Evolutionary conservation across 305 asterid species (phyloP).

Genomic region (Fraxinus baroniana): DNA sequence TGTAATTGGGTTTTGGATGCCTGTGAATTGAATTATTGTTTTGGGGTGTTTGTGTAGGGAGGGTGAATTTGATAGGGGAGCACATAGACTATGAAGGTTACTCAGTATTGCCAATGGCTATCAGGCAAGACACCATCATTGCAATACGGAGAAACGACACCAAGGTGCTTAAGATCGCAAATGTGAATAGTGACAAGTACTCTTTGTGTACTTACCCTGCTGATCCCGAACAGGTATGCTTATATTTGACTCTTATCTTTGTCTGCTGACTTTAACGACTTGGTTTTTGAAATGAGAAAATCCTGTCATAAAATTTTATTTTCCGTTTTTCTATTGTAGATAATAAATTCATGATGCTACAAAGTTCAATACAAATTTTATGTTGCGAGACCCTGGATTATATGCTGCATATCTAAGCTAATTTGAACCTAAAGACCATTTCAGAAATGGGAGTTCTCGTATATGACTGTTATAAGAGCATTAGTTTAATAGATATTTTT

Average conservation of each 20-base stretch:
- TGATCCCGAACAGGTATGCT: slow-evolving; percentile 55
- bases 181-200: slow-evolving; percentile 64
- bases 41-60: slow-evolving; percentile 46
- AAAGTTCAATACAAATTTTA: not conserved
- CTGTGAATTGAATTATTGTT: not conserved
- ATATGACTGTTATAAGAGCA: not conserved
- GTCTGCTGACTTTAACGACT: not conserved
- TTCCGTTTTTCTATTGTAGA: not conserved
- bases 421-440: not conserved
- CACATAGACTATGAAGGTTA: slow-evolving; percentile 98
- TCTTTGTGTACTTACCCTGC: slow-evolving; percentile 58
- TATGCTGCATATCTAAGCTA: not conserved
- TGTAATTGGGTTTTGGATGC: not conserved
- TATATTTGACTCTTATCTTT: not conserved
- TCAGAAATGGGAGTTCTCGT: not conserved
- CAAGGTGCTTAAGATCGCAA: slow-evolving; percentile 60
- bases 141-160: slow-evolving; percentile 58
- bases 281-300: not conserved
- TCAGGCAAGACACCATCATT: slow-evolving; percentile 87
- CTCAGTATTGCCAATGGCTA: slow-evolving; percentile 97
- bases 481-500: not conserved
- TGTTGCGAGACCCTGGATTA: not conserved
- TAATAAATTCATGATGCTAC: not conserved
- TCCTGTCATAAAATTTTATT: not conserved
- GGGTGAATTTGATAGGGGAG: slow-evolving; percentile 96